phyloP scores from a whole-genome alignment of 495 filamentous ascomycete species.

The Tetracladium marchalianum region DNA sequence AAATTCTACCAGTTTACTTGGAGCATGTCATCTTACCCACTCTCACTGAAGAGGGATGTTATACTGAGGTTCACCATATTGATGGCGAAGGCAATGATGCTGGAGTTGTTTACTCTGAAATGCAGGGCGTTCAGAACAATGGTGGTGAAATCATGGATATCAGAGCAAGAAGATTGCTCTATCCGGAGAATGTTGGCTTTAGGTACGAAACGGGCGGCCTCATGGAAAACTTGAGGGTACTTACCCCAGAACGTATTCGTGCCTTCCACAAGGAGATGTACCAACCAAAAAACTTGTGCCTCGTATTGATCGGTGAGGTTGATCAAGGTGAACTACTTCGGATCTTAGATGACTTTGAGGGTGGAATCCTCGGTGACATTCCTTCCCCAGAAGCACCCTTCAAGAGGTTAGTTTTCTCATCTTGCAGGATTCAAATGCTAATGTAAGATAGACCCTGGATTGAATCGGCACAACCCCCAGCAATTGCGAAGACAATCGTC shows the following conservation, averaged over 20 bases:
- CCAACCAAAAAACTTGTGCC: slow-evolving; percentile 88
- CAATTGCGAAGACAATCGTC: slow-evolving; percentile 55
- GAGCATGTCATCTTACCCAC: slow-evolving; percentile 90
- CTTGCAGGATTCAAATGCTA: slow-evolving; percentile 2
- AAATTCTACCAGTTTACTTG: slow-evolving; percentile 89
- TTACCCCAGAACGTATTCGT: slow-evolving; percentile 83
- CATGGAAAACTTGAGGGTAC: slow-evolving; percentile 79
- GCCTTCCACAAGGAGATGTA: slow-evolving; percentile 96
- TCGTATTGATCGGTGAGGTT: slow-evolving; percentile 83
- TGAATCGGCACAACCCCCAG: slow-evolving; percentile 68
- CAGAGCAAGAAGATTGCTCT: slow-evolving; percentile 63
- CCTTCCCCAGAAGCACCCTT: slow-evolving; percentile 65
- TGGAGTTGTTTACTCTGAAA: slow-evolving; percentile 97
- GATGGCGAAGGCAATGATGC: slow-evolving; percentile 91
- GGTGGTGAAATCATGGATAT: slow-evolving; percentile 77
- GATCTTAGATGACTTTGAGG: slow-evolving; percentile 81
- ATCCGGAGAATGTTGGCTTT: slow-evolving; percentile 84
- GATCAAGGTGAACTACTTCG: slow-evolving; percentile 70
- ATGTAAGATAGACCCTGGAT: slow-evolving; percentile 61
- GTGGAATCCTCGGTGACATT: slow-evolving; percentile 71
- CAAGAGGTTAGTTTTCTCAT: slow-evolving; percentile 37
- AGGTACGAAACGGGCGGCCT: slow-evolving; percentile 95
- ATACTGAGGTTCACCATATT: slow-evolving; percentile 94
- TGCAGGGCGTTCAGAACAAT: slow-evolving; percentile 90
- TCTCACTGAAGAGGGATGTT: slow-evolving; percentile 82